Conservation (phyloP, 192 early-diverging fungal species). For the Glomus cerebriforme region DNA sequence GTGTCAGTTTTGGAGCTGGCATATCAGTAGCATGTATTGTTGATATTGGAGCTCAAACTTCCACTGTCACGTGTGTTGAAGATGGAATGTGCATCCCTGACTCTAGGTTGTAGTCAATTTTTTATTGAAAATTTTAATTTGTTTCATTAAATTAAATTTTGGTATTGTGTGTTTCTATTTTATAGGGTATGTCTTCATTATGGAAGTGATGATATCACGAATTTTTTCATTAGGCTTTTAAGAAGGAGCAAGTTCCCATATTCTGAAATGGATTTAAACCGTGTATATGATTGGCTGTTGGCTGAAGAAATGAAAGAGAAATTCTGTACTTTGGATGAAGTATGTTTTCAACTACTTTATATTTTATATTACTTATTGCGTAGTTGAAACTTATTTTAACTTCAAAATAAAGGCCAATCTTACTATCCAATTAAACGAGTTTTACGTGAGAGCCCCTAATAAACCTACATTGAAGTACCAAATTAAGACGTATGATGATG, state of each 20-base stretch:
- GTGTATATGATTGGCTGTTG: conserved; percentile 73
- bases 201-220: conserved; percentile 90
- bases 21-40: conserved; percentile 85
- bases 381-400: not conserved
- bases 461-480: conserved; percentile 70
- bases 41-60: conserved; percentile 90
- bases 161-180: not conserved
- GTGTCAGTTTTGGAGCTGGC: conserved; percentile 86
- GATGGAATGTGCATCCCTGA: conserved; percentile 77
- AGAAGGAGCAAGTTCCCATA: conserved; percentile 76
- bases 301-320: conserved; percentile 82
- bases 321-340: conserved; percentile 82
- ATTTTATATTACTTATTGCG: not conserved
- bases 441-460: conserved; percentile 78
- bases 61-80: conserved; percentile 81
- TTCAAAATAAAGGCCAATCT: conserved; percentile 61
- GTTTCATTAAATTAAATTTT: not conserved
- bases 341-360: conserved; percentile 8
- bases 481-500: conserved; percentile 88
- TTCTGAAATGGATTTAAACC: conserved; percentile 57
- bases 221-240: conserved; percentile 68
- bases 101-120: conserved; percentile 46
- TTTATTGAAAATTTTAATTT: not conserved
- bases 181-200: conserved; percentile 58
- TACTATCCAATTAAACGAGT: conserved; percentile 79